Evolutionary conservation across 345 rosid species (phyloP).

Genomic region (Sapria himalayana): DNA sequence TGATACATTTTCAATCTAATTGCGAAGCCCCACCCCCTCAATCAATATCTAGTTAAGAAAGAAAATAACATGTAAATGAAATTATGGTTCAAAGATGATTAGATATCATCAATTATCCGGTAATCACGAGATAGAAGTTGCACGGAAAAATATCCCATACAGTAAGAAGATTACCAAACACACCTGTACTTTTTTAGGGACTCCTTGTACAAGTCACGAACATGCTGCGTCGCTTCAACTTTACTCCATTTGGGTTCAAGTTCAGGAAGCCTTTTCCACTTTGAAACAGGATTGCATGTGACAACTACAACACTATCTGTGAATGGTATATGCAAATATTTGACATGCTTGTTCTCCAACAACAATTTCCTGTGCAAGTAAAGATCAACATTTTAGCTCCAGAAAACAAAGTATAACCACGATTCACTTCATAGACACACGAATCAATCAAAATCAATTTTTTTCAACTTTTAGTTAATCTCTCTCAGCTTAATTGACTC

Average conservation of each 20-base stretch:
- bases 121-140: no score
- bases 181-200: conserved; percentile 61
- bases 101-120: no score
- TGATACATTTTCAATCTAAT: no score
- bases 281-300: conserved; percentile 77
- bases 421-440: no score
- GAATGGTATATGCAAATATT: conserved; percentile 74
- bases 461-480: no score
- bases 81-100: no score
- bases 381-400: conserved; percentile 1
- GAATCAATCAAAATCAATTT: no score
- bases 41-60: no score
- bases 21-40: no score
- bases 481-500: no score
- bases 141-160: no score
- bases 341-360: conserved; percentile 79
- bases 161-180: not conserved
- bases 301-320: conserved; percentile 77
- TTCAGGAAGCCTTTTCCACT: conserved; percentile 74
- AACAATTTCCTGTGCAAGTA: conserved; percentile 46
- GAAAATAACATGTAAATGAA: no score
- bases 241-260: conserved; percentile 48
- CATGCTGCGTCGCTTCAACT: conserved; percentile 57
- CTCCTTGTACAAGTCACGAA: conserved; percentile 53
- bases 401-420: conserved; percentile 4